Conservation (phyloP, 192 early-diverging fungal genomes). For the Coemansia guatemalensis region DNA sequence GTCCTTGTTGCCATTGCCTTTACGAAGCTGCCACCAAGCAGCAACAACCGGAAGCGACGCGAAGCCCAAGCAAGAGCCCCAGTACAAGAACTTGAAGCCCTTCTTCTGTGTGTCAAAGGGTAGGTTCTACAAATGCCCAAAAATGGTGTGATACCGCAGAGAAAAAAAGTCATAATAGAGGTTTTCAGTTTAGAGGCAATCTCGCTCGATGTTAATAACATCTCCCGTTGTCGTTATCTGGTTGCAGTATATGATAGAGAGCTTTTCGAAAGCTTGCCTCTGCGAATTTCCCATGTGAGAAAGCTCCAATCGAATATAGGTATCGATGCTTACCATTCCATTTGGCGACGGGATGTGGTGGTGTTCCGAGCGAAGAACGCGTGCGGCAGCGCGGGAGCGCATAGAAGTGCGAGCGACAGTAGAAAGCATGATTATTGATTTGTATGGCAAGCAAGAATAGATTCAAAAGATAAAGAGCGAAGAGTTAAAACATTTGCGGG, state of each 20-base stretch:
- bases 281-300: too few relatives aligned
- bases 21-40: conserved; percentile 55
- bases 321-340: conserved; percentile 41
- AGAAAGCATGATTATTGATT: conserved; percentile 41
- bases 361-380: conserved; percentile 34
- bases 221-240: too few relatives aligned
- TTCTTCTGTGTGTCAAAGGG: conserved; percentile 51
- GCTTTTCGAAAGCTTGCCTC: too few relatives aligned
- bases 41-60: conserved; percentile 39
- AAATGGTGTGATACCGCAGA: too few relatives aligned
- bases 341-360: conserved; percentile 45
- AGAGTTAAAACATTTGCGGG: not conserved
- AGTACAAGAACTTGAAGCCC: conserved; percentile 54
- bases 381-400: conserved; percentile 43
- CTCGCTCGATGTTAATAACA: too few relatives aligned
- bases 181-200: too few relatives aligned
- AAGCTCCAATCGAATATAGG: not conserved
- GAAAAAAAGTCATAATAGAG: not conserved
- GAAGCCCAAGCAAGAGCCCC: conserved; percentile 43
- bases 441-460: conserved; percentile 10
- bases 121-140: conserved; percentile 36
- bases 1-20: conserved; percentile 49
- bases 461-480: conserved; percentile 8
- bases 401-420: conserved; percentile 50
- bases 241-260: too few relatives aligned